Conservation (phyloP, 345 rosid genomes). For the Diplotaxis tenuifolia region DNA sequence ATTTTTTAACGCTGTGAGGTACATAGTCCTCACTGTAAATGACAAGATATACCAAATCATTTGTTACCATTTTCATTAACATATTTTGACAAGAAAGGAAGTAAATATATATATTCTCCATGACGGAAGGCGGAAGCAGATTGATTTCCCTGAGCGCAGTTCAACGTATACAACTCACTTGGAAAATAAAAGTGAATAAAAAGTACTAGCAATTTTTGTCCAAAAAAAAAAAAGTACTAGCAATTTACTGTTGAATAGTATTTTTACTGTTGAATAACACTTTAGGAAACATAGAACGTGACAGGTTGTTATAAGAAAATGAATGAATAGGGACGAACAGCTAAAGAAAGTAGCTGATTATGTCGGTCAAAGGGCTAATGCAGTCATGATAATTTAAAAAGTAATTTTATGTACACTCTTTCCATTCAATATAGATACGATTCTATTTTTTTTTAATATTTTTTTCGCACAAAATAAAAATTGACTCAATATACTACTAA, state of each 20-base stretch:
- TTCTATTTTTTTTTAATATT: neutral
- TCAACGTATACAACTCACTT: neutral
- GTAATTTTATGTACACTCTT: neutral
- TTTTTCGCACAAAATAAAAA: neutral
- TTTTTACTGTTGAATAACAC: neutral
- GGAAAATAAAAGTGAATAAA: neutral
- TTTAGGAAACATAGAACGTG: neutral
- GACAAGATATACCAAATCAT: neutral
- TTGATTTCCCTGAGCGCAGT: neutral
- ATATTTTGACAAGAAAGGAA: neutral
- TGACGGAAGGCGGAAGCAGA: neutral
- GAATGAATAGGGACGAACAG: neutral
- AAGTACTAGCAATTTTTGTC: neutral
- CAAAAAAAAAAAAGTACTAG: neutral
- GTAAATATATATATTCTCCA: neutral
- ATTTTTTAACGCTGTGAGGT: no score
- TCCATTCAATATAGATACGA: neutral
- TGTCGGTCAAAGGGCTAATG: neutral
- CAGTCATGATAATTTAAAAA: neutral
- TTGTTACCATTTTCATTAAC: neutral
- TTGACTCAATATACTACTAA: neutral
- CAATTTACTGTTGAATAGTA: neutral
- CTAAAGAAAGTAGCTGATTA: neutral
- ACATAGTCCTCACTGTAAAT: constrained; percentile 32
- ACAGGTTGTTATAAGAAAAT: neutral